Percentiles rank a stretch among this genome's conserved stretches.
These are phyloP conservation scores for Yamagishiella unicocca DNA, from an alignment of 139 green algal species.

Conservation along the genomic window DNA sequence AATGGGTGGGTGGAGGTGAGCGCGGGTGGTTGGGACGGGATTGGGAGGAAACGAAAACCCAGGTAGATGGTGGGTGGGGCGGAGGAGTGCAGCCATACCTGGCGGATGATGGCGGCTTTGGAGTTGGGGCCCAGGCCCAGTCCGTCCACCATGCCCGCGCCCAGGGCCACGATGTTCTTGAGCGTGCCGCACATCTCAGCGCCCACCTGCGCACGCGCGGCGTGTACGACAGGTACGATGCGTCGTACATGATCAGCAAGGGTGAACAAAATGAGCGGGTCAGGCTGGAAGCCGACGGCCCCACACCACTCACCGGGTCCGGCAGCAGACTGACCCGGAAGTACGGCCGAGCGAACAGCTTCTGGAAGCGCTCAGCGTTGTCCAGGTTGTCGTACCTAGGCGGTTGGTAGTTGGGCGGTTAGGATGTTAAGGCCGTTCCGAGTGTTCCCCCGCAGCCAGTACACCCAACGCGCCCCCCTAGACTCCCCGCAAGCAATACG, in stretches of 20 bases:
- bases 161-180: slow-evolving; percentile 89
- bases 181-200: slow-evolving; percentile 85
- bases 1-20: not conserved
- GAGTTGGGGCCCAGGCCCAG: slow-evolving; percentile 78
- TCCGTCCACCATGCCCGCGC: slow-evolving; percentile 80
- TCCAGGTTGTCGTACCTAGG: slow-evolving; percentile 68
- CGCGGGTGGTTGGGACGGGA: not conserved
- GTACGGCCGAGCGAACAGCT: slow-evolving; percentile 76
- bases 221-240: too few species aligned
- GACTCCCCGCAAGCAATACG: too few species aligned
- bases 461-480: too few species aligned
- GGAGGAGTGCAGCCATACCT: not conserved
- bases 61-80: too few species aligned
- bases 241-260: too few species aligned
- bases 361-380: slow-evolving; percentile 67
- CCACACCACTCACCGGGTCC: slow-evolving; percentile 70
- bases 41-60: not conserved
- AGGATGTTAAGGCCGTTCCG: too few species aligned
- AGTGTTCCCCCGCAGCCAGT: too few species aligned
- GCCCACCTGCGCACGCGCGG: slow-evolving; percentile 57
- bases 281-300: too few species aligned
- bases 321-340: slow-evolving; percentile 71
- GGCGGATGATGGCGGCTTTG: slow-evolving; percentile 76
- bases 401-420: too few species aligned
- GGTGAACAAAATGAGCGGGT: too few species aligned